A percentile compares a stretch with the other conserved stretches of the same genome.
phyloP scores from a whole-genome alignment of 768 basidiomycete genomes.

The Pilatotrama ljubarskyi region DNA sequence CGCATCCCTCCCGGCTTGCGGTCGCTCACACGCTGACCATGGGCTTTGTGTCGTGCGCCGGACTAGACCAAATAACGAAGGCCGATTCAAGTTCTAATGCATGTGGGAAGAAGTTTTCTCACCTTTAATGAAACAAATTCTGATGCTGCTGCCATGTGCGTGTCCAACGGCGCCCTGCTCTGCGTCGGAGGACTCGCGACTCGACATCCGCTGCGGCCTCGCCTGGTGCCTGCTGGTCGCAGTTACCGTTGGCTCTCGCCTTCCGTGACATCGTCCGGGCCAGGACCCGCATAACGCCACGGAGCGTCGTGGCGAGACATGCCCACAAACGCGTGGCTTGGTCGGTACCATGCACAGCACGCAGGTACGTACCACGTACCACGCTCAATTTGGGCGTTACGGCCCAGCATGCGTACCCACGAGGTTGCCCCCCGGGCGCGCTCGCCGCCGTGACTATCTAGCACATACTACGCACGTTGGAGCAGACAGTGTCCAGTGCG shows the following conservation, averaged over 20 bases:
- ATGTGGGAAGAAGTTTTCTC: not conserved
- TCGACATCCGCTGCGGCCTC: too few relatives aligned
- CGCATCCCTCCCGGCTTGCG: not conserved
- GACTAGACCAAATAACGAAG: not conserved
- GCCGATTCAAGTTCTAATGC: not conserved
- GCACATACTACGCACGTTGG: slow-evolving; percentile 1
- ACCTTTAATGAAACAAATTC: slow-evolving; percentile 10
- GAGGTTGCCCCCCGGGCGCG: not conserved
- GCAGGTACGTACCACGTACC: slow-evolving; percentile 8
- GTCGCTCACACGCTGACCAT: not conserved
- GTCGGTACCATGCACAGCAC: slow-evolving; percentile 11
- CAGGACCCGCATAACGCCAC: slow-evolving; percentile 10
- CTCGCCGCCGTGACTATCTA: not conserved
- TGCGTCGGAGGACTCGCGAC: too few relatives aligned
- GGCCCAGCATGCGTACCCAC: not conserved
- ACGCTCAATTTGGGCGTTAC: not conserved
- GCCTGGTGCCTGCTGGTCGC: not conserved
- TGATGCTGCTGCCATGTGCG: slow-evolving; percentile 8
- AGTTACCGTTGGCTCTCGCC: not conserved
- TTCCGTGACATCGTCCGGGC: slow-evolving; percentile 1
- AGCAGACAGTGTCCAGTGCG: slow-evolving; percentile 6
- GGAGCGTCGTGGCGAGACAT: slow-evolving; percentile 3
- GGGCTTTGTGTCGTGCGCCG: not conserved
- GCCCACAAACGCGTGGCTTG: slow-evolving; percentile 12
- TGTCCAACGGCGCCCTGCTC: too few relatives aligned